These are phyloP conservation scores for Phytophthora aleatoria DNA, from an alignment of 352 stramenopile species.

Conservation along the genomic window DNA sequence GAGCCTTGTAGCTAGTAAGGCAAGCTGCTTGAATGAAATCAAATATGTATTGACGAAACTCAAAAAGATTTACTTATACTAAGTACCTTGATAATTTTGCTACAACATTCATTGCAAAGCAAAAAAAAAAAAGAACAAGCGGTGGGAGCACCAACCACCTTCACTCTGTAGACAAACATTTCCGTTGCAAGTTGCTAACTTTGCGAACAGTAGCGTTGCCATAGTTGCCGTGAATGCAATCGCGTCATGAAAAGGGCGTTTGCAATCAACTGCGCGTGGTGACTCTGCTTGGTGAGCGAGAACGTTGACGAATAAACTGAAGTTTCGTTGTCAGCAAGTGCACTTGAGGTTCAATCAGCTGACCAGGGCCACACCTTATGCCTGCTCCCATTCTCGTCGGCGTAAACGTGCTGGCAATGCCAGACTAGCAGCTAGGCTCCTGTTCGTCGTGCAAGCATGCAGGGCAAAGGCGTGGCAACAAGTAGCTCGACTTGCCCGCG, in stretches of 20 bases:
- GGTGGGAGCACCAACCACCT: too few relatives aligned
- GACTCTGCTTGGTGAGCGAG: slow-evolving; percentile 7
- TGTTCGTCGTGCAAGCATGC: too few relatives aligned
- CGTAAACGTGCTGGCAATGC: slow-evolving; percentile 16
- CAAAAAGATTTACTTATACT: too few relatives aligned
- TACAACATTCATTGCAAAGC: too few relatives aligned
- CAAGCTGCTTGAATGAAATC: slow-evolving; percentile 3
- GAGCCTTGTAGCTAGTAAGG: slow-evolving; percentile 1
- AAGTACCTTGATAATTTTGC: too few relatives aligned
- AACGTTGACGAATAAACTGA: slow-evolving; percentile 28
- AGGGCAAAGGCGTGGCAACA: background rate
- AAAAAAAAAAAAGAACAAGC: too few relatives aligned
- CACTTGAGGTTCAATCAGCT: slow-evolving; percentile 27
- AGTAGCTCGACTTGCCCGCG: background rate
- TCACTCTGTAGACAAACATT: too few relatives aligned
- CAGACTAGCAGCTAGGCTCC: background rate
- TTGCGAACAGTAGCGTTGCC: background rate
- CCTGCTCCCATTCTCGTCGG: slow-evolving; percentile 7
- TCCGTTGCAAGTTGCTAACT: background rate
- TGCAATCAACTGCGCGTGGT: slow-evolving; percentile 22
- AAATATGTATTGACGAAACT: slow-evolving; percentile 18
- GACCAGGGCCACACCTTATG: slow-evolving; percentile 18
- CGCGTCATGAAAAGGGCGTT: background rate
- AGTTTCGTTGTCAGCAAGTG: slow-evolving; percentile 8
- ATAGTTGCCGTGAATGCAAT: background rate